Evolutionary conservation across 1,284 basidiomycete species (phyloP), one percentile per base, ranked within the genome.

Genomic region (Ganoderma lucidum): DNA sequence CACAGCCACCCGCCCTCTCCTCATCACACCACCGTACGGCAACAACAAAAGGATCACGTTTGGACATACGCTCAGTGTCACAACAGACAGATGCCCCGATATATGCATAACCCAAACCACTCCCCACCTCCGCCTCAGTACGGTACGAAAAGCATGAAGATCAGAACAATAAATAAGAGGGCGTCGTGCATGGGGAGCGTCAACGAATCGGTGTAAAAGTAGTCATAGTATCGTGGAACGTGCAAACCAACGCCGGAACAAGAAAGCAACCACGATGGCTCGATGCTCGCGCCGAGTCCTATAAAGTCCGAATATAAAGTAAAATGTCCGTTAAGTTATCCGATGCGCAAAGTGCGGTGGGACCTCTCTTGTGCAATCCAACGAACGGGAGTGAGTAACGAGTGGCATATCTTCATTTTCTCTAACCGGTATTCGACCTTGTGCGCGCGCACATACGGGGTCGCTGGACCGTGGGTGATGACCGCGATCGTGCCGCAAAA

Each of bases 341-440:
- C 59, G 63, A 51, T 37, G 19, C 39, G 53, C 10, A 67, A 62
- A 63, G 61, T 55, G 65, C 32, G 44, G 30, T 35, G 42, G 35
- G 62, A 63, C 61, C 66, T 63, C 64, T 64, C 62, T 62, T 65
- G 44, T 8, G 37, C 19, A 53, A 42, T 65, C 63, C 56, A 71
- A 58, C n/a, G 72, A 73, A 56, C 32, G 72, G 69, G 67, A 44
- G 60, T 30, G 14, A 15, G 51, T 44, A 73, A 71, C 1, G 72
- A 73, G 62, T 32, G 72, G 66, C 51, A 61, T 65, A 67, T 69
- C 68, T 73, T 70, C 69, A 68, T 63, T 62, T 64, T 61, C 51
- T 67, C 60, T 62, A 66, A 71, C 64, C 58, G 55, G 28, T 42
- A 30, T 55, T 63, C 42, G 59, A 51, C 17, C 44, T 28, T 12